A percentile compares a stretch with the other conserved stretches of the same genome.
phyloP scores from a whole-genome alignment of 2,329 filamentous ascomycete species.

The Aspergillus pseudoterreus region DNA sequence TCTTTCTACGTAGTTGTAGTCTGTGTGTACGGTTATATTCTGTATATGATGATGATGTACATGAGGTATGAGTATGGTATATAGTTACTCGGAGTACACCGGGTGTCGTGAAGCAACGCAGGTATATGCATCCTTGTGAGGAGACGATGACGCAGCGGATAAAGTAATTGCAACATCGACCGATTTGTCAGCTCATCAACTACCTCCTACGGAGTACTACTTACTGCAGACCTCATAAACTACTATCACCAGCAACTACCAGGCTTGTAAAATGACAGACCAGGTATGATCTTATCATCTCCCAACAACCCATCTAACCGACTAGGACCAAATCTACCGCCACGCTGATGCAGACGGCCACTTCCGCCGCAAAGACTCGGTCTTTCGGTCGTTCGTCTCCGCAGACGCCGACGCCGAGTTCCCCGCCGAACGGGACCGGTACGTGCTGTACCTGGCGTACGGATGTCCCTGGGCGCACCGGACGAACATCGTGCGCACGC shows the following conservation, averaged over 20 bases:
- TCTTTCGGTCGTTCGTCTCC: constrained; percentile 56
- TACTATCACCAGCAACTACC: too few relatives aligned
- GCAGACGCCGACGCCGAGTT: constrained; percentile 50
- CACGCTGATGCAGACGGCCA: constrained; percentile 46
- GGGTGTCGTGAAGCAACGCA: too few relatives aligned
- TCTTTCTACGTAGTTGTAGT: not conserved
- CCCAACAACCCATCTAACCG: not conserved
- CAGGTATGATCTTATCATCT: constrained; percentile 5
- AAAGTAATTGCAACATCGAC: too few relatives aligned
- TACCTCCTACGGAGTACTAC: too few relatives aligned
- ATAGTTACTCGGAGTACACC: too few relatives aligned
- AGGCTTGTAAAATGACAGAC: constrained; percentile 4
- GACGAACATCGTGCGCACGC: constrained; percentile 43
- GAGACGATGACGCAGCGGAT: too few relatives aligned
- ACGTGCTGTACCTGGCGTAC: constrained; percentile 59
- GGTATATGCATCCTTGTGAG: too few relatives aligned
- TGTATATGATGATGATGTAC: too few relatives aligned
- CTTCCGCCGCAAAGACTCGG: constrained; percentile 52
- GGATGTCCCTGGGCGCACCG: constrained; percentile 63
- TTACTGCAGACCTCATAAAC: too few relatives aligned
- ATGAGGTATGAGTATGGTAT: not conserved
- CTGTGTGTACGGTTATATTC: too few relatives aligned
- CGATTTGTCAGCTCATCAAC: too few relatives aligned
- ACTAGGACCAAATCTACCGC: constrained; percentile 22
- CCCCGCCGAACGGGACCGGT: constrained; percentile 57